Percentiles rank a stretch among this genome's conserved stretches.
Evolutionary conservation across 2,329 filamentous ascomycete genomes (phyloP).

Genomic region (Dothidotthia symphoricarpi): DNA sequence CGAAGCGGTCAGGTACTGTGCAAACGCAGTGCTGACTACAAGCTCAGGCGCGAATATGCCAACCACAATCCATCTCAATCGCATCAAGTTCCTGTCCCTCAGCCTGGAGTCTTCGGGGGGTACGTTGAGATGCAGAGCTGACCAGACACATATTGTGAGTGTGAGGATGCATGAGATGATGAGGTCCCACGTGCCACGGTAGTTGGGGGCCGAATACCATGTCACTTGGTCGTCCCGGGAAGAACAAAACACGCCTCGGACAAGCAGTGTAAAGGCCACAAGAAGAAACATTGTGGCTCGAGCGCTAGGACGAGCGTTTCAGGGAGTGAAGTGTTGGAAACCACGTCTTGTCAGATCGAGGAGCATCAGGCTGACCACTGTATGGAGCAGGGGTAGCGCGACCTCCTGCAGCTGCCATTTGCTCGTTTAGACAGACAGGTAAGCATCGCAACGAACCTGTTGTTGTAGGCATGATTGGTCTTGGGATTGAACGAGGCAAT

Average conservation of each 20-base stretch:
- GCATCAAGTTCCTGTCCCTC: conserved; percentile 13
- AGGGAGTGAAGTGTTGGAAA: too few species aligned
- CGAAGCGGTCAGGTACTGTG: conserved; percentile 21
- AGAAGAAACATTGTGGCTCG: conserved; percentile 4
- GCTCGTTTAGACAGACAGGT: conserved; percentile 1
- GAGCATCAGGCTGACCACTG: too few species aligned
- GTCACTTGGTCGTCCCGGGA: conserved; percentile 6
- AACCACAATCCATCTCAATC: conserved; percentile 18
- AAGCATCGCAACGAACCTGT: too few species aligned
- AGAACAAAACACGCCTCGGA: conserved; percentile 5
- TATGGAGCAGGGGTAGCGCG: too few species aligned
- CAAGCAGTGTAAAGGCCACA: conserved; percentile 6
- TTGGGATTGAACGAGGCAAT: too few species aligned
- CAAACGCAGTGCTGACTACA: conserved; percentile 26
- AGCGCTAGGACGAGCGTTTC: neutral
- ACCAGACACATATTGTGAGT: conserved; percentile 24
- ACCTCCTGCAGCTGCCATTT: conserved; percentile 5
- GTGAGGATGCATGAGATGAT: conserved; percentile 21
- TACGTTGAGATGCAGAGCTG: conserved; percentile 27
- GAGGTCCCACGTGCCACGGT: conserved; percentile 19
- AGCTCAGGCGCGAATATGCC: conserved; percentile 28
- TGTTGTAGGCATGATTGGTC: too few species aligned
- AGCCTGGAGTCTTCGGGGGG: conserved; percentile 15
- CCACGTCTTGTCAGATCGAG: too few species aligned
- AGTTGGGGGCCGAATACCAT: conserved; percentile 23